A percentile compares a stretch with the other conserved stretches of the same genome.
Conservation (phyloP, 2,329 filamentous ascomycete species). For the Exophiala sp. region DNA sequence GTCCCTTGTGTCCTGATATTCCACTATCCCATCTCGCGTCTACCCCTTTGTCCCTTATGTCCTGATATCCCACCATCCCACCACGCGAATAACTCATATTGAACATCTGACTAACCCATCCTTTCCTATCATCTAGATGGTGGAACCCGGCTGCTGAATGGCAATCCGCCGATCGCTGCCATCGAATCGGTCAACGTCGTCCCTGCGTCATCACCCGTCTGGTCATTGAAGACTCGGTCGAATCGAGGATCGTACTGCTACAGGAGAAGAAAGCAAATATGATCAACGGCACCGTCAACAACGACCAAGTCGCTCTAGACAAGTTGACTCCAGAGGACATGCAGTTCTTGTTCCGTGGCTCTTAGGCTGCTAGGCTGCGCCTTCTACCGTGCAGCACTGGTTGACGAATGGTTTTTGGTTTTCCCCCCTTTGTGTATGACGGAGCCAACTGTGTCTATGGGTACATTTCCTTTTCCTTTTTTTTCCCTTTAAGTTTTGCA, state of each 20-base stretch:
- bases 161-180: slow-evolving; percentile 90
- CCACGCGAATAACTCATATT: too few species aligned
- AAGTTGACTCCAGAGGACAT: slow-evolving; percentile 85
- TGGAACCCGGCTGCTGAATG: slow-evolving; percentile 99
- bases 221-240: slow-evolving; percentile 94
- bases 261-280: slow-evolving; percentile 99
- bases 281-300: slow-evolving; percentile 96
- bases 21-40: too few species aligned
- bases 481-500: too few species aligned
- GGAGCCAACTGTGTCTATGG: too few species aligned
- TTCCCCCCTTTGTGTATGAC: too few species aligned
- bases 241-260: slow-evolving; percentile 87
- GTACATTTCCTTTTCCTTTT: too few species aligned
- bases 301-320: slow-evolving; percentile 84
- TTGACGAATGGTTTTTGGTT: too few species aligned
- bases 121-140: slow-evolving; percentile 57
- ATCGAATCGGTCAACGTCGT: slow-evolving; percentile 90
- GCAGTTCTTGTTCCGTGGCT: slow-evolving; percentile 89
- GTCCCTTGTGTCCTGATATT: too few species aligned
- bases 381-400: too few species aligned
- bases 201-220: slow-evolving; percentile 91
- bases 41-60: too few species aligned
- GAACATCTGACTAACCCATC: background rate
- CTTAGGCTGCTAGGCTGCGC: slow-evolving; percentile 8
- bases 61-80: too few species aligned